phyloP scores from a whole-genome alignment of 805 yeast species.

The Naumovozyma castellii region DNA sequence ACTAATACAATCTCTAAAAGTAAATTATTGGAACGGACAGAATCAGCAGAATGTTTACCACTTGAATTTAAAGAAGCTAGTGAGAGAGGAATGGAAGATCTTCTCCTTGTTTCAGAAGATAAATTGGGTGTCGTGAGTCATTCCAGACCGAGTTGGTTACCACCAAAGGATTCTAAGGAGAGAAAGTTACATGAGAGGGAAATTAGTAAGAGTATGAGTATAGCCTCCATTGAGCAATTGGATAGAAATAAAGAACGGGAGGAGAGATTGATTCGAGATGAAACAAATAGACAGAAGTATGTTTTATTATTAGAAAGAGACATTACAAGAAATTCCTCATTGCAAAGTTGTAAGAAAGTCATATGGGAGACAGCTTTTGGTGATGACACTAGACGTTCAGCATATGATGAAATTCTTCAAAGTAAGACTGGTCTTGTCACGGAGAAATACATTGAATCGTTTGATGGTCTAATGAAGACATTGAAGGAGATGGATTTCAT shows the following conservation, averaged over 20 bases:
- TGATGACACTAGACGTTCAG: constrained; percentile 13
- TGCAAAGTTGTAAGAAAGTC: constrained; percentile 17
- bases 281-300: constrained; percentile 21
- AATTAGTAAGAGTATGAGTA: constrained; percentile 34
- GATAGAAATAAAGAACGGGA: constrained; percentile 24
- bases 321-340: constrained; percentile 26
- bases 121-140: constrained; percentile 46
- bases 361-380: constrained; percentile 27
- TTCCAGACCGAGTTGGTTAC: constrained; percentile 63
- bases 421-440: constrained; percentile 18
- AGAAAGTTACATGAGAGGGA: constrained; percentile 47
- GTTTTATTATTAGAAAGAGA: constrained; percentile 24
- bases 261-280: constrained; percentile 18
- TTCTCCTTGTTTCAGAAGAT: constrained; percentile 50
- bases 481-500: constrained; percentile 26
- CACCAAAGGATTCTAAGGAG: constrained; percentile 52
- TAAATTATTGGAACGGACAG: constrained; percentile 32
- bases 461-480: constrained; percentile 30
- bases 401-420: constrained; percentile 21
- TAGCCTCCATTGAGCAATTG: constrained; percentile 28
- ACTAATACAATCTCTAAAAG: constrained; percentile 29
- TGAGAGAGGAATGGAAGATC: constrained; percentile 44
- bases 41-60: constrained; percentile 32
- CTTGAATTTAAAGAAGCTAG: constrained; percentile 31
- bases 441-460: constrained; percentile 29